Percentiles rank a stretch among this genome's conserved stretches.
Evolutionary conservation across 1,284 basidiomycete genomes (phyloP).

Genomic region (Fomitopsis schrenkii): DNA sequence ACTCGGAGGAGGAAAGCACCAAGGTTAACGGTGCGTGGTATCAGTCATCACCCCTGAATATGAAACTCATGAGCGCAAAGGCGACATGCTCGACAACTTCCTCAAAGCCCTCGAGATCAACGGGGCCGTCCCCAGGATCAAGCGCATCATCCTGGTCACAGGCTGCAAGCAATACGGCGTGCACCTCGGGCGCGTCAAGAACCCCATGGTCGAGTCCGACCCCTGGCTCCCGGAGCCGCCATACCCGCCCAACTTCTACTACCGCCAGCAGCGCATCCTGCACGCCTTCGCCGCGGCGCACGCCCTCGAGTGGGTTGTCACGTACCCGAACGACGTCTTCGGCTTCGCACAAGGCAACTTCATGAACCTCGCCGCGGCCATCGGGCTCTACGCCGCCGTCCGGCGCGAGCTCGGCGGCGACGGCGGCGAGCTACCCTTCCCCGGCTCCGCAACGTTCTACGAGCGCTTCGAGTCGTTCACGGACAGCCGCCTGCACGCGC

Average conservation of each 20-base stretch:
- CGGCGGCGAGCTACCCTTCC: background rate
- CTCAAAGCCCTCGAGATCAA: background rate
- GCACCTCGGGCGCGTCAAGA: background rate
- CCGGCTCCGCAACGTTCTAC: background rate
- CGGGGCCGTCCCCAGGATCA: background rate
- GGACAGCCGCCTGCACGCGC: background rate
- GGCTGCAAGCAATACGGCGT: background rate
- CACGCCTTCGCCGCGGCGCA: background rate
- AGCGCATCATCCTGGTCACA: background rate
- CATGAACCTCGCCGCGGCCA: background rate
- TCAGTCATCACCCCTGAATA: no score
- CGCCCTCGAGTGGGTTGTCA: background rate
- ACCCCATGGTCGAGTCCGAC: background rate
- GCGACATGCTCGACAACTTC: background rate
- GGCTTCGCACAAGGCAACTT: conserved; percentile 1
- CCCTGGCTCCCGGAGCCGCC: conserved; percentile 1
- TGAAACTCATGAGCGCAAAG: background rate
- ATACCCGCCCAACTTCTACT: conserved; percentile 2
- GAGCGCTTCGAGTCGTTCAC: conserved; percentile 1
- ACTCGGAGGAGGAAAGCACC: background rate
- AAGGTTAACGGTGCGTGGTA: background rate
- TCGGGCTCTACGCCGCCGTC: background rate
- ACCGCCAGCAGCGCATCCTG: background rate
- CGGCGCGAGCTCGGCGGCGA: background rate
- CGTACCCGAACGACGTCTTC: background rate